A percentile compares a stretch with the other conserved stretches of the same genome.
Conservation (phyloP, 2,329 filamentous ascomycete species). For the Ascomycota sp. region DNA sequence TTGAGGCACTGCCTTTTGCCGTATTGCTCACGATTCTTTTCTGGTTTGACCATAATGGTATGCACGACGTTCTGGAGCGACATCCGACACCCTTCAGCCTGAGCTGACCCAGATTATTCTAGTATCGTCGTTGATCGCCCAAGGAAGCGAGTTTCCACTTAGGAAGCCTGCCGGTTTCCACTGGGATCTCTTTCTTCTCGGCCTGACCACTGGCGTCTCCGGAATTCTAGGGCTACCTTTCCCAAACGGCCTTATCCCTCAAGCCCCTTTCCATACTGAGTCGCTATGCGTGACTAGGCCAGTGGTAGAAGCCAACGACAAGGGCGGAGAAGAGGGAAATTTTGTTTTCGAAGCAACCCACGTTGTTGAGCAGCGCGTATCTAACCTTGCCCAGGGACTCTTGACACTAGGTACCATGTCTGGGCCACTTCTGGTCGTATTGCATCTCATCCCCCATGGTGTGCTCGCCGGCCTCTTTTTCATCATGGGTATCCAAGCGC, state of each 20-base stretch:
- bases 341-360: slow-evolving; percentile 29
- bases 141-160: slow-evolving; percentile 63
- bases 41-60: slow-evolving; percentile 76
- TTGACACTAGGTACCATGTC: slow-evolving; percentile 62
- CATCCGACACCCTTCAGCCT: background rate
- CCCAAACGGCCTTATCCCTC: slow-evolving; percentile 64
- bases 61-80: slow-evolving; percentile 1
- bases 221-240: slow-evolving; percentile 59
- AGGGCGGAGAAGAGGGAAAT: slow-evolving; percentile 31
- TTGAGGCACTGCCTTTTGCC: slow-evolving; percentile 72
- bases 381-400: slow-evolving; percentile 56
- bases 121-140: slow-evolving; percentile 65
- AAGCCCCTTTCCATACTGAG: slow-evolving; percentile 63
- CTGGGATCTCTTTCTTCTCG: slow-evolving; percentile 66
- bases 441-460: slow-evolving; percentile 58
- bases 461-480: slow-evolving; percentile 67
- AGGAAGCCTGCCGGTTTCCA: slow-evolving; percentile 66
- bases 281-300: slow-evolving; percentile 50
- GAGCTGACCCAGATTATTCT: background rate
- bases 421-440: slow-evolving; percentile 46
- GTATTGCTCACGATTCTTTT: slow-evolving; percentile 65
- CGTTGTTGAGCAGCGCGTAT: slow-evolving; percentile 58
- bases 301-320: slow-evolving; percentile 28
- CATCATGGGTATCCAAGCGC: slow-evolving; percentile 61
- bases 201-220: slow-evolving; percentile 52